phyloP scores from a whole-genome alignment of 2,329 filamentous ascomycete species.

The Ophiostoma ulmi region DNA sequence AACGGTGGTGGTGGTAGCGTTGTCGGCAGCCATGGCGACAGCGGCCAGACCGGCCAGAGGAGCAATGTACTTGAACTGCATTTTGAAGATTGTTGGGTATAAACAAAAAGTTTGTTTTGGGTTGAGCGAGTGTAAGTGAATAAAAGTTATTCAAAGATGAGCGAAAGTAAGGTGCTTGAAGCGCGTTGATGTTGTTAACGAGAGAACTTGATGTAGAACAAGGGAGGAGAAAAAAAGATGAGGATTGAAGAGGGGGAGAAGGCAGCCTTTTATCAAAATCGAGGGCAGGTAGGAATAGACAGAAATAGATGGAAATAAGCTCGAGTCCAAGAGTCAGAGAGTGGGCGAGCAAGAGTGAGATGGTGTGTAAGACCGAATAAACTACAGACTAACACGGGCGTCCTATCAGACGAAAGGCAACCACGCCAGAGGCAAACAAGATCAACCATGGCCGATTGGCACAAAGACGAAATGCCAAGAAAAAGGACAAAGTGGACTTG shows the following conservation, averaged over 20 bases:
- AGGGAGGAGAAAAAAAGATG: not conserved
- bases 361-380: not conserved
- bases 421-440: not conserved
- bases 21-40: not conserved
- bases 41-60: constrained; percentile 25
- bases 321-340: not conserved
- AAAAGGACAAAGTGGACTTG: not conserved
- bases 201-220: not conserved
- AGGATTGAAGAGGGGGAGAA: constrained; percentile 12
- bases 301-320: too few species aligned
- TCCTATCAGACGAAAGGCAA: not conserved
- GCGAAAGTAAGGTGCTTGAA: constrained; percentile 14
- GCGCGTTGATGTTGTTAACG: not conserved
- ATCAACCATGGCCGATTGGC: not conserved
- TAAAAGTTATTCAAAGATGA: constrained; percentile 10
- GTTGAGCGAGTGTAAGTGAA: constrained; percentile 21
- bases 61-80: constrained; percentile 25
- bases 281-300: not conserved
- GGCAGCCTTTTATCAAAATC: constrained; percentile 23
- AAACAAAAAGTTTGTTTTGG: constrained; percentile 9
- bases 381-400: not conserved
- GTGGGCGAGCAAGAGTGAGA: not conserved
- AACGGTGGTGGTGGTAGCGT: constrained; percentile 22
- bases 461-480: not conserved
- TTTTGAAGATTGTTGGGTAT: constrained; percentile 19